These are phyloP conservation scores for Fusarium newnesense DNA, from an alignment of 2,329 filamentous ascomycete genomes.

Conservation along the genomic window DNA sequence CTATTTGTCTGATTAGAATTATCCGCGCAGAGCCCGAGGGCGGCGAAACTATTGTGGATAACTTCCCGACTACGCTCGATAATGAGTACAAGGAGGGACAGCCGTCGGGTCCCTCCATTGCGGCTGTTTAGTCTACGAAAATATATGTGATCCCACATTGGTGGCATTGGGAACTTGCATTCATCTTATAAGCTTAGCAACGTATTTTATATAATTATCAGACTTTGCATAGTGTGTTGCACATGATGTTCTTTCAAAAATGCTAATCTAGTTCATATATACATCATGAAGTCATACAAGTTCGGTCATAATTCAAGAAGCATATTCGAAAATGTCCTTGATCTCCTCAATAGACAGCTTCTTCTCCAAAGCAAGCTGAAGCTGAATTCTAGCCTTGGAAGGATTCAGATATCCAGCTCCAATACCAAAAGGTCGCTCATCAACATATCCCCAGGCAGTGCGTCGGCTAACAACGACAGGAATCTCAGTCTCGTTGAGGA, in stretches of 20 bases:
- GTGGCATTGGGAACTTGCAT: too few relatives aligned
- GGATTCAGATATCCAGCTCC: slow-evolving; percentile 64
- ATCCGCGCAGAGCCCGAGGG: too few relatives aligned
- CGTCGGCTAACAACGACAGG: slow-evolving; percentile 62
- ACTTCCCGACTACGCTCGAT: too few relatives aligned
- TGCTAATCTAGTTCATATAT: not conserved
- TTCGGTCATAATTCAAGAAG: not conserved
- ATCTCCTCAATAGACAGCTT: slow-evolving; percentile 24
- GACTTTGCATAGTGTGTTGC: too few relatives aligned
- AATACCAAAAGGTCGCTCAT: slow-evolving; percentile 47
- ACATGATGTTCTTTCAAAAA: fast-evolving
- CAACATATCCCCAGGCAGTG: slow-evolving; percentile 61
- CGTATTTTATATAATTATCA: too few relatives aligned
- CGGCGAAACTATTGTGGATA: too few relatives aligned
- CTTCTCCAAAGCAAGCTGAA: slow-evolving; percentile 53
- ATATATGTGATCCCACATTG: too few relatives aligned
- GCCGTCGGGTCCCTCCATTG: too few relatives aligned
- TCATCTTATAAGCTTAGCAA: too few relatives aligned
- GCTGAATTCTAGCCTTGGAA: slow-evolving; percentile 62
- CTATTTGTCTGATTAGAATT: too few relatives aligned
- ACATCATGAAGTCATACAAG: not conserved
- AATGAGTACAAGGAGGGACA: too few relatives aligned
- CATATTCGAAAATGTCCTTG: slow-evolving; percentile 25
- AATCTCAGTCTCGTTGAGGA: slow-evolving; percentile 54
- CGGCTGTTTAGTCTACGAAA: too few relatives aligned